A percentile compares a stretch with the other conserved stretches of the same genome.
phyloP scores from a whole-genome alignment of 2,329 filamentous ascomycete species.

The Pseudocercospora cruenta region DNA sequence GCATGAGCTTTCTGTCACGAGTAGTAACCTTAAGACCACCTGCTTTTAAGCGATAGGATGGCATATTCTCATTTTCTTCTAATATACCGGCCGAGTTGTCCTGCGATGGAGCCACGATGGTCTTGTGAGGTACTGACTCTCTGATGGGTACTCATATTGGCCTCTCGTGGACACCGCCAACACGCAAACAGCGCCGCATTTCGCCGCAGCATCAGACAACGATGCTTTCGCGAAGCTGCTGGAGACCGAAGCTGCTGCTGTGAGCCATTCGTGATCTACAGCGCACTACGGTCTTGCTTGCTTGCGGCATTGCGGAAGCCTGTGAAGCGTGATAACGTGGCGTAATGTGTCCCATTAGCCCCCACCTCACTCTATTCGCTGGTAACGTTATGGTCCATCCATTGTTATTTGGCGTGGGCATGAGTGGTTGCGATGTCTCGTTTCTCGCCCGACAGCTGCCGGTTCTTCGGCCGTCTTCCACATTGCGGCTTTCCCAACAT shows the following conservation, averaged over 20 bases:
- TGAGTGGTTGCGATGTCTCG: conserved; percentile 21
- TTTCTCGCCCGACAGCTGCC: conserved; percentile 22
- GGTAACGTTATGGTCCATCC: conserved; percentile 20
- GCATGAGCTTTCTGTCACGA: conserved; percentile 17
- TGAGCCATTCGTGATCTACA: conserved; percentile 21
- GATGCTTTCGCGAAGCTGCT: background rate
- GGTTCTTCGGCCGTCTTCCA: conserved; percentile 25
- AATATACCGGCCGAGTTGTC: conserved; percentile 4
- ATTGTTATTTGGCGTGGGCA: conserved; percentile 22
- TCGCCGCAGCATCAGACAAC: conserved; percentile 5
- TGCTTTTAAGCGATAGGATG: conserved; percentile 10
- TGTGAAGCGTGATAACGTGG: conserved; percentile 3
- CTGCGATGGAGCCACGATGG: conserved; percentile 3
- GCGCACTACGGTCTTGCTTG: conserved; percentile 16
- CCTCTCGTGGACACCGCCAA: background rate
- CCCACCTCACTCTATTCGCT: conserved; percentile 14
- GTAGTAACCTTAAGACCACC: conserved; percentile 6
- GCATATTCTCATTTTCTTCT: conserved; percentile 15
- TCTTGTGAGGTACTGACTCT: conserved; percentile 3
- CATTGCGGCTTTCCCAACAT: conserved; percentile 6
- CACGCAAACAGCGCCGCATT: conserved; percentile 14
- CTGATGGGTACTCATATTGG: background rate
- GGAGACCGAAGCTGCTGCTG: conserved; percentile 1
- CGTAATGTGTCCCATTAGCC: conserved; percentile 8
- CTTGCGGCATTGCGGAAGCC: conserved; percentile 14